phyloP scores from a whole-genome alignment of 257 asterid species.

The Solanum commersonii region DNA sequence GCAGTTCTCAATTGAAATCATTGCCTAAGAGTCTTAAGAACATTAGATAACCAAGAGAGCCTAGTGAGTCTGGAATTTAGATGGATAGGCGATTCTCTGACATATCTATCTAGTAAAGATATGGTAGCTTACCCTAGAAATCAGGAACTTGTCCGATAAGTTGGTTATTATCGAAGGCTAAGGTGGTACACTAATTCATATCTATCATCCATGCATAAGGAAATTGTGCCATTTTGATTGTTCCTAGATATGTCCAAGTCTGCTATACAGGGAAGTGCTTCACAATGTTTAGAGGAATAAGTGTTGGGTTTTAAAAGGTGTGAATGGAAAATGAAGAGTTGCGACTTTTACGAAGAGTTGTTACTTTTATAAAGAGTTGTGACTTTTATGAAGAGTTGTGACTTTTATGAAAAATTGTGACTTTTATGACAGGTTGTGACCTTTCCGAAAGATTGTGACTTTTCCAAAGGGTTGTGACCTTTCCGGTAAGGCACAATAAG shows the following conservation, averaged over 20 bases:
- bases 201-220: conserved; percentile 6
- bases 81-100: conserved; percentile 18
- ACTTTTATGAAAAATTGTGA: too few relatives aligned
- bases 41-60: conserved; percentile 1
- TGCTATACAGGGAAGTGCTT: conserved; percentile 1
- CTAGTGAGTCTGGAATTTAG: conserved; percentile 17
- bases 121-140: conserved; percentile 9
- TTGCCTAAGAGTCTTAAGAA: conserved; percentile 18
- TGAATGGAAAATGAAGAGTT: too few relatives aligned
- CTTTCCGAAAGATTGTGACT: too few relatives aligned
- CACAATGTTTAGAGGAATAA: conserved; percentile 14
- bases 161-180: conserved; percentile 18
- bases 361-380: too few relatives aligned
- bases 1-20: conserved; percentile 15
- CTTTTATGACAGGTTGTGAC: too few relatives aligned
- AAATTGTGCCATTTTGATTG: conserved; percentile 14
- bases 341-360: too few relatives aligned
- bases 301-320: too few relatives aligned
- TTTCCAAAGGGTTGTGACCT: too few relatives aligned
- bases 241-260: conserved; percentile 24
- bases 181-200: conserved; percentile 3
- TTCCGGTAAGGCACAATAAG: too few relatives aligned
- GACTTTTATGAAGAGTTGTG: too few relatives aligned
- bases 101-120: conserved; percentile 9
- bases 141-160: conserved; percentile 15